phyloP scores from a whole-genome alignment of 805 yeast genomes.

The Starmerella stigmatis region DNA sequence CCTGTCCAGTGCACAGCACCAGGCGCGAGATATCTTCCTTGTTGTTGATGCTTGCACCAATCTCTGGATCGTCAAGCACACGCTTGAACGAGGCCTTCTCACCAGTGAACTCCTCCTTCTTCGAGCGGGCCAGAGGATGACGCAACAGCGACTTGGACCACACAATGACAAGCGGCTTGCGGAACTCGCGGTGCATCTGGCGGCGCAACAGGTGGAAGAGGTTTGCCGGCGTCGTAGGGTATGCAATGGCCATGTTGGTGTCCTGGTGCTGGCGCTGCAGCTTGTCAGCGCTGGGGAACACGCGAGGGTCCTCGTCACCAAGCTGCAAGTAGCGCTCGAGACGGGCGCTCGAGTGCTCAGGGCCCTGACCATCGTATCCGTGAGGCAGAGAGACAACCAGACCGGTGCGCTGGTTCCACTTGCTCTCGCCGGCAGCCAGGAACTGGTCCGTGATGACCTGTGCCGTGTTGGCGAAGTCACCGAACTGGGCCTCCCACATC shows the following conservation, averaged over 20 bases:
- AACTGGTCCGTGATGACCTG: conserved; percentile 97
- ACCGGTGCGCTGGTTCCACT: conserved; percentile 99
- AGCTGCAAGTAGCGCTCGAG: conserved; percentile 91
- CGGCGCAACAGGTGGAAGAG: conserved; percentile 94
- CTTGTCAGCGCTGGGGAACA: conserved; percentile 81
- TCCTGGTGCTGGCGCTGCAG: conserved; percentile 97
- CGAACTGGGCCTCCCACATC: conserved; percentile 99
- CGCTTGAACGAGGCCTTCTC: conserved; percentile 84
- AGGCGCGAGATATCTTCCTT: conserved; percentile 82
- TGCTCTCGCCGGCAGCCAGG: conserved; percentile 90
- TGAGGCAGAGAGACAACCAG: conserved; percentile 91
- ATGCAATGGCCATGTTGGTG: conserved; percentile 93
- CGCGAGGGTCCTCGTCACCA: conserved; percentile 91
- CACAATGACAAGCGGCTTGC: conserved; percentile 67
- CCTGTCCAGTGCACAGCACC: conserved; percentile 85
- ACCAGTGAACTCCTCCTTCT: conserved; percentile 72
- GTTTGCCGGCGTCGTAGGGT: conserved; percentile 96
- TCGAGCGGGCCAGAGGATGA: conserved; percentile 93
- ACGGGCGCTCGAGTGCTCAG: conserved; percentile 98
- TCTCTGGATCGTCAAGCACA: conserved; percentile 86
- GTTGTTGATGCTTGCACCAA: conserved; percentile 63
- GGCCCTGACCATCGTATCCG: conserved; percentile 99
- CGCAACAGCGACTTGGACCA: conserved; percentile 91
- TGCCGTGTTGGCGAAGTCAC: conserved; percentile 99
- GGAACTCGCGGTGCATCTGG: conserved; percentile 98